Evolutionary conservation across 2,329 filamentous ascomycete genomes (phyloP), one percentile per base, ranked within the genome.

Genomic region (Thielaviopsis punctulata): DNA sequence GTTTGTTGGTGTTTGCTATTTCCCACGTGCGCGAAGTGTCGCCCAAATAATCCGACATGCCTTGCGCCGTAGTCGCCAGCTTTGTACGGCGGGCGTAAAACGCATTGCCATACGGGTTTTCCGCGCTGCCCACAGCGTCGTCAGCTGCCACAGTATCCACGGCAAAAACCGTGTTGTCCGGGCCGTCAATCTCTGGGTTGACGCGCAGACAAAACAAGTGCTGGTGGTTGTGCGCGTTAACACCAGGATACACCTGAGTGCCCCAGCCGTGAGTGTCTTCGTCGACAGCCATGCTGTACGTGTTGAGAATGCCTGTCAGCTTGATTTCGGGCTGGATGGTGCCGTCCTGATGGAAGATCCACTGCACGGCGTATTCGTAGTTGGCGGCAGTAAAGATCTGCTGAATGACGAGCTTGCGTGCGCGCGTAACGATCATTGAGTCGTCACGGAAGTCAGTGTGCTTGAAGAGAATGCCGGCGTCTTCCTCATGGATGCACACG

Each of bases 371-470:
- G 67, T 95, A 95, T 65, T 95, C 89, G 68, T 95, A 95, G 70
- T 95, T 95, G 23, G 89, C 89, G 0, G 89, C 89, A 0, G 89
- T 95, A 68, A 95, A 95, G 62, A 95, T 84, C 59, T 95, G 88
- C 58, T 87, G 88, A 58, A 95, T 75, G 62, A 95, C 75, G 54
- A 95, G 76, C 64, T 92, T 93, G 51, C 87, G 79, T 1, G 82
- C 87, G 23, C 89, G 81, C 0, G 88, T 95, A 4, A 94, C 85
- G 9, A 92, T 86, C 52, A 81, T 78, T 0, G 85, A 90, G 44
- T 92, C 84, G 62, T 95, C 89, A 36, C 89, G 78, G 76, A 95
- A 95, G 66, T 95, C 89, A 15, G 80, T 88, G 68, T 93, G 86
- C 69, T 95, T 95, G 77, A 93, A 95, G 1, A 95, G 72, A 55